phyloP scores from a whole-genome alignment of 2,329 filamentous ascomycete species.

The Scedosporium minutisporum region DNA sequence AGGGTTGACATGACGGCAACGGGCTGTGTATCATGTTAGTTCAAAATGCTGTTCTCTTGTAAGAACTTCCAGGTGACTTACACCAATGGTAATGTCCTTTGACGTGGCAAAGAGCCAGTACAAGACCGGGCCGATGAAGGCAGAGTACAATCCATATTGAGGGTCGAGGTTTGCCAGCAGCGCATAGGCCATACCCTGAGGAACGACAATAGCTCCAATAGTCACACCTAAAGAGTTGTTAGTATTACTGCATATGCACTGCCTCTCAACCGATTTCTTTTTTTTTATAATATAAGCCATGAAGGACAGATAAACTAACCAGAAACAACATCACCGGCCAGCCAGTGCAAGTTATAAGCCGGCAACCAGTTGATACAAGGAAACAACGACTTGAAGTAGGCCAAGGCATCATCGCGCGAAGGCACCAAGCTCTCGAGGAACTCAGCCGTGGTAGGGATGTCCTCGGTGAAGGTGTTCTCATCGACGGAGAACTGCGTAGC shows the following conservation, averaged over 20 bases:
- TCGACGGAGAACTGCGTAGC: slow-evolving; percentile 70
- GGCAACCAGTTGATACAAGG: slow-evolving; percentile 85
- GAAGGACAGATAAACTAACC: too few species aligned
- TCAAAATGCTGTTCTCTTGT: background rate
- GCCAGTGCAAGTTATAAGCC: slow-evolving; percentile 83
- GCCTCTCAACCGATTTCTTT: too few species aligned
- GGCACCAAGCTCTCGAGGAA: slow-evolving; percentile 61
- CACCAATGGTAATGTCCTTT: slow-evolving; percentile 95
- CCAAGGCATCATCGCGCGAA: slow-evolving; percentile 35
- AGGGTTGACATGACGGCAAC: slow-evolving; percentile 94
- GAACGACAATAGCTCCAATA: slow-evolving; percentile 44
- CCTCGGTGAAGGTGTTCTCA: slow-evolving; percentile 71
- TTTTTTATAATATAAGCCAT: too few species aligned
- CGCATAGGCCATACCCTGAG: slow-evolving; percentile 45
- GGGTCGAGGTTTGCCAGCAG: slow-evolving; percentile 35
- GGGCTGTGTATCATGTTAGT: slow-evolving; percentile 41
- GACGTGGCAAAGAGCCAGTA: slow-evolving; percentile 99
- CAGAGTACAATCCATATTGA: slow-evolving; percentile 53
- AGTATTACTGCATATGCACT: background rate
- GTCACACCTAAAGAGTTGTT: slow-evolving; percentile 22
- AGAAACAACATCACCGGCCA: slow-evolving; percentile 80
- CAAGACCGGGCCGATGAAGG: slow-evolving; percentile 87
- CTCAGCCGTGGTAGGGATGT: slow-evolving; percentile 65
- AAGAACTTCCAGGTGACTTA: slow-evolving; percentile 31
- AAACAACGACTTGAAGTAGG: slow-evolving; percentile 66